A percentile compares a stretch with the other conserved stretches of the same genome.
phyloP scores from a whole-genome alignment of 2,329 filamentous ascomycete genomes.

The Fusarium siculi region DNA sequence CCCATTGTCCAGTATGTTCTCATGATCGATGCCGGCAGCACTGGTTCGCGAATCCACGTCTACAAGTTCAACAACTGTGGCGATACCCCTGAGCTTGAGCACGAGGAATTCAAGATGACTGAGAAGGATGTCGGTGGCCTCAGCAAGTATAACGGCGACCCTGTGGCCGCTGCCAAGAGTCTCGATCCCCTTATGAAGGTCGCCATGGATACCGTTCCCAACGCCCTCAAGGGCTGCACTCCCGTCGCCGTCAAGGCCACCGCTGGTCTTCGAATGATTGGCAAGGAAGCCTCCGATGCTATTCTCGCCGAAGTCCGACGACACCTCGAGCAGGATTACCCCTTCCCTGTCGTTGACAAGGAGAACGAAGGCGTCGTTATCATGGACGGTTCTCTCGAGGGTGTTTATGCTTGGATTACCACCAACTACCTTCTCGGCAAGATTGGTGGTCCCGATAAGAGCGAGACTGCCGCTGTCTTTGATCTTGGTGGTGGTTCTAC shows the following conservation, averaged over 20 bases:
- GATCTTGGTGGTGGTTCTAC: conserved; percentile 97
- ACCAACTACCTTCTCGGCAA: conserved; percentile 98
- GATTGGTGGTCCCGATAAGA: conserved; percentile 92
- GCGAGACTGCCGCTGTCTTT: conserved; percentile 91
- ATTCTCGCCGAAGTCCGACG: conserved; percentile 87
- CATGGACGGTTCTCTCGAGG: conserved; percentile 97
- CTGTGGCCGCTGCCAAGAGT: conserved; percentile 87
- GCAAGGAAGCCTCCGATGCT: conserved; percentile 79
- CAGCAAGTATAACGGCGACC: conserved; percentile 87
- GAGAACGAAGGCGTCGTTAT: conserved; percentile 91
- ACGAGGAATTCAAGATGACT: conserved; percentile 94
- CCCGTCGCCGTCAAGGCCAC: conserved; percentile 98
- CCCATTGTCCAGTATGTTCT: conserved; percentile 96
- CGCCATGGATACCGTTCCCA: conserved; percentile 85
- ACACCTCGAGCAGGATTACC: conserved; percentile 88
- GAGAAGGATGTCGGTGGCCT: conserved; percentile 85
- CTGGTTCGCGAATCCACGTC: conserved; percentile 96
- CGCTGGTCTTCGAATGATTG: conserved; percentile 89
- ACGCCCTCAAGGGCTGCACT: conserved; percentile 89
- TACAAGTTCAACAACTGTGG: conserved; percentile 99
- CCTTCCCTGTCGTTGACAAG: conserved; percentile 90
- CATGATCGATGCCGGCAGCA: conserved; percentile 99
- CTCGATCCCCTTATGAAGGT: conserved; percentile 89
- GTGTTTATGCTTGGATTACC: conserved; percentile 99
- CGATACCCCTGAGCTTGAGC: conserved; percentile 90